These are phyloP conservation scores for Aspergillus tanneri DNA, from an alignment of 2,329 filamentous ascomycete species.

Conservation along the genomic window DNA sequence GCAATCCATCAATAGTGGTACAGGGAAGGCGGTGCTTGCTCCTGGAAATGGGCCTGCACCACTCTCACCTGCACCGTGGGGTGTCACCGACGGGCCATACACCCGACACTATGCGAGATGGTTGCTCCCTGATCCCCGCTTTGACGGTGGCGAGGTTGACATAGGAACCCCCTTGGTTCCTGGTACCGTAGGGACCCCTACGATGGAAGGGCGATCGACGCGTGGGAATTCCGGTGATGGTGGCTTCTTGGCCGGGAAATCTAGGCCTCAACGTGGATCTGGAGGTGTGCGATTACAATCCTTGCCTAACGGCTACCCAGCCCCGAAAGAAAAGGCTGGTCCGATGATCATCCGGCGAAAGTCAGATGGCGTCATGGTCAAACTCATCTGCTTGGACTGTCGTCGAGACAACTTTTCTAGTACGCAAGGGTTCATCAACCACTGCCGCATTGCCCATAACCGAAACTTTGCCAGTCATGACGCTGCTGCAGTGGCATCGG, in stretches of 20 bases:
- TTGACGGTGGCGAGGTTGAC: conserved; percentile 65
- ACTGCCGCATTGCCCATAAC: conserved; percentile 93
- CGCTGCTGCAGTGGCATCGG: conserved; percentile 83
- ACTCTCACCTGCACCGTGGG: conserved; percentile 80
- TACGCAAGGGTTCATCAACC: conserved; percentile 98
- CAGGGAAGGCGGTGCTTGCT: conserved; percentile 66
- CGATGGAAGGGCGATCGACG: conserved; percentile 71
- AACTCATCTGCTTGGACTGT: conserved; percentile 86
- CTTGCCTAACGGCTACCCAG: conserved; percentile 67
- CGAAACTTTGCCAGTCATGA: conserved; percentile 95
- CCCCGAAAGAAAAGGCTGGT: conserved; percentile 76
- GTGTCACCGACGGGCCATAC: conserved; percentile 88
- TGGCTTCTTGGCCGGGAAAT: conserved; percentile 52
- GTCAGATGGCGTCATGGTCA: conserved; percentile 78
- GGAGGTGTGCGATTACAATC: conserved; percentile 66
- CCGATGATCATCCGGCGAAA: conserved; percentile 82
- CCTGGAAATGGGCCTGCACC: conserved; percentile 65
- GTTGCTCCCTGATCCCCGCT: conserved; percentile 84
- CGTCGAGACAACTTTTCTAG: conserved; percentile 89
- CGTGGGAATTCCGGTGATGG: conserved; percentile 69
- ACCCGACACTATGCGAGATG: conserved; percentile 92
- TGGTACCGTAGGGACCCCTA: conserved; percentile 26
- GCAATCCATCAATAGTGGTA: conserved; percentile 69
- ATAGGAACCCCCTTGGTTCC: no score
- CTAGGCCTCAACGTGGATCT: conserved; percentile 58